phyloP scores from a whole-genome alignment of 768 basidiomycete genomes.

The Leccinellum rugosiceps region DNA sequence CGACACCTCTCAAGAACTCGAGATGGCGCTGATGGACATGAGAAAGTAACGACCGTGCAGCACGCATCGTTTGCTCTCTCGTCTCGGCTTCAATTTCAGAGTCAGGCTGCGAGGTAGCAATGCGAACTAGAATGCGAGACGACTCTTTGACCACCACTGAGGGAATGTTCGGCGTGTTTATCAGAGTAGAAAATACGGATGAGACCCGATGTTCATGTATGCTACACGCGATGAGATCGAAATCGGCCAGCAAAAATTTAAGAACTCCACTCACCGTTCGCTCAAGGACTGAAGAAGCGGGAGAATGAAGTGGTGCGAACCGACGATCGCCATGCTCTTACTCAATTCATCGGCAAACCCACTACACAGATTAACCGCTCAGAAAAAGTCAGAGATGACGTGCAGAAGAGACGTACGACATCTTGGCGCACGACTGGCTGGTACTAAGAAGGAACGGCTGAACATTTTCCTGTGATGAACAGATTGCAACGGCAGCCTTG shows the following conservation, averaged over 20 bases:
- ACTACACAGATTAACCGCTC: constrained; percentile 28
- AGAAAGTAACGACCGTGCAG: constrained; percentile 42
- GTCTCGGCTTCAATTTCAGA: constrained; percentile 1
- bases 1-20: constrained; percentile 40
- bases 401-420: constrained; percentile 43
- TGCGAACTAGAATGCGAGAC: constrained; percentile 20
- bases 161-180: constrained; percentile 27
- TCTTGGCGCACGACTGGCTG: constrained; percentile 39
- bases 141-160: constrained; percentile 20
- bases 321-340: constrained; percentile 43
- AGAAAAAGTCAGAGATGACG: background rate
- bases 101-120: constrained; percentile 11
- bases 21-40: constrained; percentile 67
- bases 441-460: constrained; percentile 41
- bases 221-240: constrained; percentile 19
- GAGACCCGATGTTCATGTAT: constrained; percentile 29
- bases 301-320: constrained; percentile 53
- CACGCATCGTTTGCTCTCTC: constrained; percentile 4
- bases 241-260: background rate
- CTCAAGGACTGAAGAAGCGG: constrained; percentile 48
- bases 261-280: constrained; percentile 34
- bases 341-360: constrained; percentile 46
- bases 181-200: constrained; percentile 28
- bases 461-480: constrained; percentile 57
- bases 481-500: constrained; percentile 62